Evolutionary conservation across 352 stramenopile genomes (phyloP), one percentile per base, ranked within the genome.

Genomic region (Pythium dissotocum): DNA sequence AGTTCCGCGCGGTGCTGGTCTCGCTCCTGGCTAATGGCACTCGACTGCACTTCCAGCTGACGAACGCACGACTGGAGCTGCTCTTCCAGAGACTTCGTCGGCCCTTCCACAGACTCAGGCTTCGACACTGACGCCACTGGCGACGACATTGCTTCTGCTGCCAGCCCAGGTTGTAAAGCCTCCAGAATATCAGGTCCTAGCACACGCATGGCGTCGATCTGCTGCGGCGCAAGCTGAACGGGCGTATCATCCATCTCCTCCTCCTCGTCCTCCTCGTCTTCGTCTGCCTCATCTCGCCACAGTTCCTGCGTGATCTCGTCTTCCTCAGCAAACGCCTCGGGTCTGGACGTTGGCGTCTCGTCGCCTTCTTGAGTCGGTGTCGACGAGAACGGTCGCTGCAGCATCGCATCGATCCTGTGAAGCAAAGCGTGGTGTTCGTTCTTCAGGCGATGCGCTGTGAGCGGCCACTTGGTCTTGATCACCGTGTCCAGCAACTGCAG

Each of bases 391-490:
- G 16, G 10, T 21, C 49, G 8, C 13, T 38, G 26, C 36, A 67
- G 21, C 2, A 67, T 2, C 6, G 12, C 35, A 14, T 61, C 21
- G 28, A 67, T 67, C 26, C 53, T 67, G 8, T 53, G 12, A 8
- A 67, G 30, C 24, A 38, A 36, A 4, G 51, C 49, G 10, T 49
- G 35, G 51, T 67, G 61, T n/a, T 33, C 36, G 16, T 59, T 38
- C 2, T 38, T 67, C 26, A 67, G 36, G 13, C 48, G 32, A 9
- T 35, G 36, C 16, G 32, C 58, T 16, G 21, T 33, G 6, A n/a
- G 56, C 18, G 61, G 61, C 61, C 61, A 67, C 13, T 53, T 52
- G 21, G 60, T 35, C 42, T 67, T 67, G 24, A 61, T 52, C 16
- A 67, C 24, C n/a, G 61, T 53, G 51, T 67, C 61, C 36, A 67